phyloP scores from a whole-genome alignment of 2,329 filamentous ascomycete species.

The Colletotrichum ledebouriae region DNA sequence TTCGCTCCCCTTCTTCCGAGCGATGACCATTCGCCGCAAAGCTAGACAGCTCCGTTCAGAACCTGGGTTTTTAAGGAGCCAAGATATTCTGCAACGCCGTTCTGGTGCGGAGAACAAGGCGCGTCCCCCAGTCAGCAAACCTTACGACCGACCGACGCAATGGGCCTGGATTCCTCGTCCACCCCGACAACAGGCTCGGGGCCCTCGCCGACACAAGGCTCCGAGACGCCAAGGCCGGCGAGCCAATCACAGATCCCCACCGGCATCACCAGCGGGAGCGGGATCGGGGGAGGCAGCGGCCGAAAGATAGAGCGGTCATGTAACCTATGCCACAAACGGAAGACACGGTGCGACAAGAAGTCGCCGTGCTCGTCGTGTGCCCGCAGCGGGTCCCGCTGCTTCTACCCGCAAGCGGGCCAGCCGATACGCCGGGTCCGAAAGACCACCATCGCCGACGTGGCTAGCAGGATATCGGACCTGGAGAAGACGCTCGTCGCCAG shows the following conservation, averaged over 20 bases:
- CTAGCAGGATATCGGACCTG: slow-evolving; percentile 52
- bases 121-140: background rate
- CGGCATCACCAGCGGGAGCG: slow-evolving; percentile 1
- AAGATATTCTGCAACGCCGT: background rate
- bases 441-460: slow-evolving; percentile 51
- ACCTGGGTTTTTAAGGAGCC: background rate
- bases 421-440: slow-evolving; percentile 45
- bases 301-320: slow-evolving; percentile 49
- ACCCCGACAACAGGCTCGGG: background rate
- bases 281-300: slow-evolving; percentile 1
- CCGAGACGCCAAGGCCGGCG: slow-evolving; percentile 8
- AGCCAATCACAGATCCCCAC: background rate
- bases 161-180: slow-evolving; percentile 12
- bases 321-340: slow-evolving; percentile 49
- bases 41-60: background rate
- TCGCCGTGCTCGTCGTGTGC: slow-evolving; percentile 48
- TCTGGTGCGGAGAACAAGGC: background rate
- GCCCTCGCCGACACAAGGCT: background rate
- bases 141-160: background rate
- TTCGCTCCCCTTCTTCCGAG: background rate
- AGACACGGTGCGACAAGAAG: slow-evolving; percentile 51
- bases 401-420: slow-evolving; percentile 48
- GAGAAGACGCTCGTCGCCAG: slow-evolving; percentile 48
- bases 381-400: slow-evolving; percentile 47
- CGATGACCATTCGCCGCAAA: background rate